Base-by-base conservation (phyloP, 495 filamentous ascomycete genomes). In the Sabuloglossum arenarium region DNA sequence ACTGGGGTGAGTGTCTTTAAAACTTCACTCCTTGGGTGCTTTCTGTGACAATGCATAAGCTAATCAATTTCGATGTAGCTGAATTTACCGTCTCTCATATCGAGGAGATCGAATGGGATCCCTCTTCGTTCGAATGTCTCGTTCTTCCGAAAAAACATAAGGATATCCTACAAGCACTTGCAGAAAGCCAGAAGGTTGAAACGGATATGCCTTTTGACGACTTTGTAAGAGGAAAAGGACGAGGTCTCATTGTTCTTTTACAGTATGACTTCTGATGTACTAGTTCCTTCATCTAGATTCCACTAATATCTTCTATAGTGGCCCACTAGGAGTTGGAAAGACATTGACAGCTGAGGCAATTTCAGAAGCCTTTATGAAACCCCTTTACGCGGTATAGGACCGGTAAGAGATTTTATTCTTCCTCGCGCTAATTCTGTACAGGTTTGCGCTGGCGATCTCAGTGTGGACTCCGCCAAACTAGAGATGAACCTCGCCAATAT, bases 61-160 rank as follows among this genome's bases (percentile, higher is more conserved):
- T 61, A 32, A 32, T 32, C 30, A 32, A 32, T 32, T 32, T 32
- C 30, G 11, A 32, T 32, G 30, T 29, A 67, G 65, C 65, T 58
- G 66, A 68, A 37, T 67, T 64, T 34, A 62, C 61, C 55, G 61
- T 70, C 21, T 63, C 62, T 60, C 56, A 50, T 60, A 56, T 70
- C 45, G 54, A 34, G n/a, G 66, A 69, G 59, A 62, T 69, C 55
- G 53, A 61, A 14, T 69, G 59, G 64, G 60, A 53, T 55, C 59
- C 61, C 25, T 32, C 30, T 5, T 11, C 11, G 30, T 32, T 32
- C 11, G 30, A 32, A 32, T 32, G 30, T 32, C 30, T 32, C 30
- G 11, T 32, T 32, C 30, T 32, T 32, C 11, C 30, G 11, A 32
- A 32, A 11, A 32, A 32, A 32, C 30, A 32, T 32, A 32, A 32